Base-by-base conservation (phyloP, 2,329 filamentous ascomycete species). In the Torrubiellomyces zombiae region DNA sequence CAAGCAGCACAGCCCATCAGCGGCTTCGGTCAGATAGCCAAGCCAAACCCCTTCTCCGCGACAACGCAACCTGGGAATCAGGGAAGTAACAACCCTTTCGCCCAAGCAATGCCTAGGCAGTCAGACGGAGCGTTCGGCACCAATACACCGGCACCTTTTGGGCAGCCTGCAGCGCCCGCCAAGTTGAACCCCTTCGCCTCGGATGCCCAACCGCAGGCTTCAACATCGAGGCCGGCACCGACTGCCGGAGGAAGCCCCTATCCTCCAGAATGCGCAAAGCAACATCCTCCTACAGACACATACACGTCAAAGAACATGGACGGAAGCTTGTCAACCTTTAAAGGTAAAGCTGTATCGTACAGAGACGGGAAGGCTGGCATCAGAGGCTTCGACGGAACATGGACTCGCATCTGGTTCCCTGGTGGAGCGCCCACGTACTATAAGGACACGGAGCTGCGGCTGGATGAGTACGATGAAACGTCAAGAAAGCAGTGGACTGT, bases 351-450 rank as follows among this genome's bases (percentile, higher is more conserved):
- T 0, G 72, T 81, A 0, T 47, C 53, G 2, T 80, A 80, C 44
- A 58, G 66, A 35, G 42, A 41, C 6, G 42, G 36, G 4, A 43
- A 50, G 6, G 64, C 72, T 0, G 67, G 55, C 26, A 55, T 57
- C 35, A 58, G 34, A 32, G 63, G 48, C 13, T 50, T 53, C 18
- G 63, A 72, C 36, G 64, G 68, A 17, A 60, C 50, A 1, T 68
- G 64, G 54, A 58, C 64, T 25, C 70, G 66, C 35, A 73, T 86
- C 24, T 79, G 75, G 63, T 83, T 79, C 43, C 75, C 77, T 0
- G 55, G 73, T 22, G 81, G 79, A 0, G 61, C 75, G 13, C 78
- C 75, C 1, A 47, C 48, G 6, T 71, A 70, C 32, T 67, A 66
- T 25, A 61, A 61, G 33, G 66, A 75, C 33, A 75, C 75, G 7